Evolutionary conservation across 2,329 filamentous ascomycete species (phyloP), one percentile per base, ranked within the genome.

Genomic region (Escovopsis weberi): DNA sequence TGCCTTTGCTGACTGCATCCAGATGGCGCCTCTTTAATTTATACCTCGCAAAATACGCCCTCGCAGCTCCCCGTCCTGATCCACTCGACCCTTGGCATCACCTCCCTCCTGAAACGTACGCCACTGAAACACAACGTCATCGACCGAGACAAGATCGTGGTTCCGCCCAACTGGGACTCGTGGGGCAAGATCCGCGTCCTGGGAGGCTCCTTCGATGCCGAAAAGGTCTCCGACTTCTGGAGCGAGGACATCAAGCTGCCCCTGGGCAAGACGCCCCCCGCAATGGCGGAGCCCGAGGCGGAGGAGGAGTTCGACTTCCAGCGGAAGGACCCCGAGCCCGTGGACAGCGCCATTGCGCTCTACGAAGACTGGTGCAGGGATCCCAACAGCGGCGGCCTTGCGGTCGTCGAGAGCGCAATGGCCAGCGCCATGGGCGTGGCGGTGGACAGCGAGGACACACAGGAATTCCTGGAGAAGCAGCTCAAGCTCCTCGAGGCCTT

Each of bases 131-230:
- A 88, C 59, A 94, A 94, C 53, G 84, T 93, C 47, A 91, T 93
- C 50, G 91, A 91, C 63, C 75, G 89, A 46, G 88, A 94, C 60
- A 93, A 93, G 69, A 88, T 98, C 43, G 72, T 95, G 5, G 84
- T 98, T 1, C 89, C 89, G 2, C 83, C 88, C 12, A 95, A 95
- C 59, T 98, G 91, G 91, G 91, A 98, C 61, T 95, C 88, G 0
- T 95, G 87, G 85, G 88, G 87, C 46, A 98, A 96, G 64, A 95
- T 98, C 46, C 75, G 89, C 36, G 86, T 96, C 37, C 69, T 96
- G 26, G 78, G 86, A 42, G 91, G 94, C 56, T 85, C 81, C 0
- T 96, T 96, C 53, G 86, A 96, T 51, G 85, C 93, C 19, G 91
- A 98, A 65, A 74, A 75, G 12, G 72, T 94, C 37, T 91, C 85